Conservation (phyloP, 805 yeast species). For the Maudiozyma barnettii region DNA sequence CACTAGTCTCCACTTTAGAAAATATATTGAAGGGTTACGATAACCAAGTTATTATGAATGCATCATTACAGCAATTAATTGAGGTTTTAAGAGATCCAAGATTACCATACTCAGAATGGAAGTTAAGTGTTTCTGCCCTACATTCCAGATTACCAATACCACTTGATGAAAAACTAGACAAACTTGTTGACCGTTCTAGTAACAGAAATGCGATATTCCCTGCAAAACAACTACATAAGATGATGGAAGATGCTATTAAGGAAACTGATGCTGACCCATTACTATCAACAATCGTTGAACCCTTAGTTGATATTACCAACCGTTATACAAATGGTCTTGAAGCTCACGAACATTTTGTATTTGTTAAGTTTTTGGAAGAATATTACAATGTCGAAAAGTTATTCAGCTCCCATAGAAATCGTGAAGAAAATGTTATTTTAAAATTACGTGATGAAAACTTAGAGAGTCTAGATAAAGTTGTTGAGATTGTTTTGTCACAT, state of each 20-base stretch:
- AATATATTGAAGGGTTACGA: constrained; percentile 88
- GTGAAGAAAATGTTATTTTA: constrained; percentile 86
- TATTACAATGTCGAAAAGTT: constrained; percentile 71
- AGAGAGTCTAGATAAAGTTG: constrained; percentile 64
- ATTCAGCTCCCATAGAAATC: constrained; percentile 63
- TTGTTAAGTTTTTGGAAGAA: constrained; percentile 58
- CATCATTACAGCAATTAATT: constrained; percentile 64
- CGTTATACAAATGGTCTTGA: constrained; percentile 66
- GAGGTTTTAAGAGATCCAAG: constrained; percentile 67
- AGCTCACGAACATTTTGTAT: constrained; percentile 74
- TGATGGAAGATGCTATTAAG: constrained; percentile 51
- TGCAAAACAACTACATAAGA: constrained; percentile 69
- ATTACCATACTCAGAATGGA: constrained; percentile 92
- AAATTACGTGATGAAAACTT: constrained; percentile 81
- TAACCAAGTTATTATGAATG: constrained; percentile 87
- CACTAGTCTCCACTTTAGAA: constrained; percentile 48
- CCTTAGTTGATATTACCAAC: constrained; percentile 60
- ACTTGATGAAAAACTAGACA: constrained; percentile 57
- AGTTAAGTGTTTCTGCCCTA: constrained; percentile 71
- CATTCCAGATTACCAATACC: constrained; percentile 81
- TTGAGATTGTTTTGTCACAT: constrained; percentile 71
- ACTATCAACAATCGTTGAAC: constrained; percentile 54
- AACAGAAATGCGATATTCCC: constrained; percentile 82
- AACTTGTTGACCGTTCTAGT: constrained; percentile 55
- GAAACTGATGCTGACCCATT: constrained; percentile 42